Base-by-base conservation (phyloP, 2,329 filamentous ascomycete species). In the Aspergillus nomiae region DNA sequence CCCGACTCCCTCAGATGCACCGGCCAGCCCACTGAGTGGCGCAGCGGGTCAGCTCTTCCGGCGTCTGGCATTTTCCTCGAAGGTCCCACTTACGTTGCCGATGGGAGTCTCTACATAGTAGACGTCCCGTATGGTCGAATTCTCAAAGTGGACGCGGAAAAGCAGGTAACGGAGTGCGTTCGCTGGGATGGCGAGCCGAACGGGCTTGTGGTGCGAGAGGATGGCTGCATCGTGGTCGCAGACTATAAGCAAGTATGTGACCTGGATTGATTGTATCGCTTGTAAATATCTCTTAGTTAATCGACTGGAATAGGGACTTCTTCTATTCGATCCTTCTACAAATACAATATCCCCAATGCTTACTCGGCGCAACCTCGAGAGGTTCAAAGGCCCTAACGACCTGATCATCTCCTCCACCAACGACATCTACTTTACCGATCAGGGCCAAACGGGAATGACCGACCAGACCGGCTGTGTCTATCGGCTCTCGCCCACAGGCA, bases 361-460 rank as follows among this genome's bases (percentile, higher is more conserved):
- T 12, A 74, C 75, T 7, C 68, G 68, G 24, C 69, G 69, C 11
- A 70, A 82, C 48, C 71, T 82, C 0, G 79, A 81, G 53, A 71
- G 78, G 4, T 82, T 82, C 69, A 82, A 81, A 59, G 79, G 80
- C 0, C 76, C 75, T 0, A 82, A 82, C 55, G 79, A 82, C 58
- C 66, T 82, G 1, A 74, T 81, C 19, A 56, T 80, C 4, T 77
- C 78, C 32, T 78, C 75, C 0, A 71, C 73, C 16, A 68, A 71
- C 4, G 76, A 78, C 32, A 63, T 82, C 4, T 82, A 80, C 67
- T 82, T 82, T 41, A 82, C 80, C 1, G 79, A 82, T 48, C 80
- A 82, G 67, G 80, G 80, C 0, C 79, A 81, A 55, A 81, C 79
- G 0, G 78, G 79, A 4, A 74, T 82, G 68, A 79, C 76, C 0